These are phyloP conservation scores for Chenopodium quinoa DNA, from an alignment of 148 eudicot species.

Conservation along the genomic window DNA sequence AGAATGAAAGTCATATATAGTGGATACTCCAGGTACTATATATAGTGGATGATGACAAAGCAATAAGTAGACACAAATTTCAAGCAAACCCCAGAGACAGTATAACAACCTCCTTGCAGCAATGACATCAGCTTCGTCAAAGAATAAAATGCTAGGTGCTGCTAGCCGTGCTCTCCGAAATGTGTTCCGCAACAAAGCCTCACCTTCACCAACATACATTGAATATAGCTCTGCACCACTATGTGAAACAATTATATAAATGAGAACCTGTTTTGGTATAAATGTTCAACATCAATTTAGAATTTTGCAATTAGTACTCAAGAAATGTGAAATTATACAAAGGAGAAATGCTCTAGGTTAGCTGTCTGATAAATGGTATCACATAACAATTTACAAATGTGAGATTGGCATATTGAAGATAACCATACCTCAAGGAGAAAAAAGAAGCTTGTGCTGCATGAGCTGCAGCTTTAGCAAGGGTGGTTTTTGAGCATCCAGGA, in stretches of 20 bases:
- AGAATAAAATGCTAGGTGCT: conserved; percentile 94
- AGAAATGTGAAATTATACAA: not conserved
- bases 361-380: not conserved
- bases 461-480: conserved; percentile 97
- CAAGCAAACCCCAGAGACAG: conserved; percentile 1
- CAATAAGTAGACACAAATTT: not conserved
- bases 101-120: conserved; percentile 64
- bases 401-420: not conserved
- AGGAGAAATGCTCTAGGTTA: not conserved
- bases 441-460: conserved; percentile 94
- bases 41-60: not conserved
- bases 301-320: not conserved
- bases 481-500: conserved; percentile 99
- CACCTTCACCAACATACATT: conserved; percentile 99
- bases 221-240: conserved; percentile 95
- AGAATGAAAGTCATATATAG: not conserved
- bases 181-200: conserved; percentile 82
- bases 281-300: conserved; percentile 9
- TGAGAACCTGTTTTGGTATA: conserved; percentile 8
- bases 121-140: conserved; percentile 90
- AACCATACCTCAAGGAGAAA: conserved; percentile 76
- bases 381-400: not conserved
- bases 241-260: conserved; percentile 16
- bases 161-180: conserved; percentile 94
- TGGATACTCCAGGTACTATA: not conserved